Percentiles rank a stretch among this genome's conserved stretches.
Conservation (phyloP, 2,329 filamentous ascomycete species). For the Penicillium sp. region DNA sequence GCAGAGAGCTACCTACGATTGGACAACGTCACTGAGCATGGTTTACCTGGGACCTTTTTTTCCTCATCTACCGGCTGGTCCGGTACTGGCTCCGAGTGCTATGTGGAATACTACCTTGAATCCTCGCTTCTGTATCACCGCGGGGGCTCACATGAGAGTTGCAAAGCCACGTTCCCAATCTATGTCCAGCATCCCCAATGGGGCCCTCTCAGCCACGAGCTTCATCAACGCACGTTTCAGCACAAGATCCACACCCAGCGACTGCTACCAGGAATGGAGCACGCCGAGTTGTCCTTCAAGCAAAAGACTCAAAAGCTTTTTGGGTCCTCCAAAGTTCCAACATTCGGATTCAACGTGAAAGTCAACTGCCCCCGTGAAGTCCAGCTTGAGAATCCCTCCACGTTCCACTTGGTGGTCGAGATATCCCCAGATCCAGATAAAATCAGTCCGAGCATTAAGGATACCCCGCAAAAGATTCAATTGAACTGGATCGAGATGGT, state of each 20-base stretch:
- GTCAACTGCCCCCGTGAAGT: slow-evolving; percentile 26
- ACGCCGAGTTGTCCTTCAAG: slow-evolving; percentile 27
- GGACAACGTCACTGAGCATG: slow-evolving; percentile 1
- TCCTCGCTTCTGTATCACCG: slow-evolving; percentile 22
- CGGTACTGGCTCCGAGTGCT: slow-evolving; percentile 19
- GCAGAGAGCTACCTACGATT: slow-evolving; percentile 16
- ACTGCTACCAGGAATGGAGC: slow-evolving; percentile 29
- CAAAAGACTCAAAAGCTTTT: slow-evolving; percentile 33
- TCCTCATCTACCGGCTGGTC: neutral
- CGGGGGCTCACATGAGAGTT: neutral
- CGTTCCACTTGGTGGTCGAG: slow-evolving; percentile 16
- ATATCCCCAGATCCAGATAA: slow-evolving; percentile 4
- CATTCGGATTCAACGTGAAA: slow-evolving; percentile 24
- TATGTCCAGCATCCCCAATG: slow-evolving; percentile 14
- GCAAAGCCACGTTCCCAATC: slow-evolving; percentile 16
- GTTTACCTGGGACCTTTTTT: slow-evolving; percentile 18
- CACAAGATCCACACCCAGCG: slow-evolving; percentile 22
- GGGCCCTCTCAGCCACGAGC: neutral
- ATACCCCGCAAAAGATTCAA: slow-evolving; percentile 13
- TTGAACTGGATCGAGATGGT: slow-evolving; percentile 16
- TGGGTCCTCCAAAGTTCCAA: slow-evolving; percentile 30
- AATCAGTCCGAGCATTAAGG: slow-evolving; percentile 15
- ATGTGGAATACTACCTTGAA: slow-evolving; percentile 36
- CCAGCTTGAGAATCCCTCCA: slow-evolving; percentile 15
- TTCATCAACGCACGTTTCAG: neutral